Evolutionary conservation across 768 basidiomycete genomes (phyloP), one percentile per base, ranked within the genome.

Genomic region (Hortiboletus flavorubellus): DNA sequence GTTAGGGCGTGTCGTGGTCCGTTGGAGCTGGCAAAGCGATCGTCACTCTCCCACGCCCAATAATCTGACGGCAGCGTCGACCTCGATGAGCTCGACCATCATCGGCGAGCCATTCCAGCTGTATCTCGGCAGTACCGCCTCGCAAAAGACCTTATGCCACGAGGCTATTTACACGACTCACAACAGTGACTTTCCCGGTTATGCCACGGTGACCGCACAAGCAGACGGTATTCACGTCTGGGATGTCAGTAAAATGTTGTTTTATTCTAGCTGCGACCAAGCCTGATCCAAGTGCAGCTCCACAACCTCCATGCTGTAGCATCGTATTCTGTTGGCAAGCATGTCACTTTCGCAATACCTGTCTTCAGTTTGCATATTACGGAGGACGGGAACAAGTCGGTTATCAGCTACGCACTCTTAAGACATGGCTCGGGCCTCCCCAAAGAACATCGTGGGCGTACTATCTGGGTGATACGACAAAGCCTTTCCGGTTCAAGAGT

Each of bases 181-280:
- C 49, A 61, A 60, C 42, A 35, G 48, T 21, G 50, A 52, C 35
- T 67, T 69, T 41, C 83, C 86, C 38, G 80, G 83, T 29, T 79
- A 79, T 75, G 84, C 80, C 40, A 87, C 87, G 1, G 76, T 89
- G 51, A 79, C 87, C 14, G 85, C 78, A 12, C 87, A 90, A 56
- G 80, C 78, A 58, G 88, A 92, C 53, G 90, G 90, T 31, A 73
- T 91, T 38, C 88, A 91, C 70, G 67, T 92, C 43, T 69, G 88
- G 54, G 86, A 91, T 67, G 89, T 91, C 64, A 62, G 79, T 75
- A 35, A 51, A 40, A 44, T 50, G 35, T 45, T 52, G 23, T 47
- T 37, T 49, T 4, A 48, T 45, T 16, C 31, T 10, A 18, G 43
- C 31, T 49, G 31, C 42, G 18, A 34, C 12, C 45, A 38, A 30